phyloP scores from a whole-genome alignment of 2,329 filamentous ascomycete species.

The Epicoccum nigrum region DNA sequence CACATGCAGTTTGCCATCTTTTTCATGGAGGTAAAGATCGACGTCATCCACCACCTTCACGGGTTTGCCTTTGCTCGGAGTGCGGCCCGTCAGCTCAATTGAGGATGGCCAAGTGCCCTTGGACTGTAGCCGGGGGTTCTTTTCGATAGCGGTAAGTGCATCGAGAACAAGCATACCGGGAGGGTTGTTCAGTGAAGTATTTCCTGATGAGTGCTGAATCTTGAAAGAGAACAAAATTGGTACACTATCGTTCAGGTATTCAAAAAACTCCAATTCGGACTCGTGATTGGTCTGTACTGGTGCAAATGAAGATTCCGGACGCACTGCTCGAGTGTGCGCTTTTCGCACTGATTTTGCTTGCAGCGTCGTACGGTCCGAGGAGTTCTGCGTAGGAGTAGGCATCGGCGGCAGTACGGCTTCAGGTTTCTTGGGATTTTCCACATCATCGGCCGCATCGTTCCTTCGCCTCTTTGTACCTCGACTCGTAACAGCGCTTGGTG shows the following conservation, averaged over 20 bases:
- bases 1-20: conserved; percentile 18
- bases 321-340: background rate
- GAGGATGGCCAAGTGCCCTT: conserved; percentile 1
- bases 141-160: conserved; percentile 11
- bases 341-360: background rate
- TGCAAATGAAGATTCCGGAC: conserved; percentile 1
- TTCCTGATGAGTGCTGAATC: conserved; percentile 6
- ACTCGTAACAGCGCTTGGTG: background rate
- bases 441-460: too few species aligned
- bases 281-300: conserved; percentile 5
- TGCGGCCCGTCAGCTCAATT: conserved; percentile 17
- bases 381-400: too few species aligned
- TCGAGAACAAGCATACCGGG: conserved; percentile 7
- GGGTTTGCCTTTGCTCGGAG: background rate
- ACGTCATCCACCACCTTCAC: conserved; percentile 17
- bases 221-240: conserved; percentile 20
- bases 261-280: conserved; percentile 2
- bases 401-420: too few species aligned
- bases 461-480: too few species aligned
- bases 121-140: conserved; percentile 3
- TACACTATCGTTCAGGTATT: conserved; percentile 20
- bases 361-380: too few species aligned
- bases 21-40: conserved; percentile 24
- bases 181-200: background rate
- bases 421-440: background rate